Evolutionary conservation across 768 basidiomycete species (phyloP).

Genomic region (Cystofilobasidium capitatum): DNA sequence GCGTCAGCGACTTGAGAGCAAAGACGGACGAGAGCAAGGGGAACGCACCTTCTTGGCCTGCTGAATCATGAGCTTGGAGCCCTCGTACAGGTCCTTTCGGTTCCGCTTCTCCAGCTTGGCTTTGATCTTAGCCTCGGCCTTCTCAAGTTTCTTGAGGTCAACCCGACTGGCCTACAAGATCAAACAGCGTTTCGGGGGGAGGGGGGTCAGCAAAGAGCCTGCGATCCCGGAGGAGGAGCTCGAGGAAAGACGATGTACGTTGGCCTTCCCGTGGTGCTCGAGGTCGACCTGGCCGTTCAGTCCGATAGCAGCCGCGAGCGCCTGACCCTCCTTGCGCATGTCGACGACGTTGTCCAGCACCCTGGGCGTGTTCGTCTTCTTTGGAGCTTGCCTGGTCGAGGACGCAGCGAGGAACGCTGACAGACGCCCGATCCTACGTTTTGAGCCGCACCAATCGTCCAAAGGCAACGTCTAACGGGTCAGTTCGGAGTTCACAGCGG

Average conservation of each 20-base stretch:
- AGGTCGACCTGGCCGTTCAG: slow-evolving; percentile 58
- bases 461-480: background rate
- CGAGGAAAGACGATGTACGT: slow-evolving; percentile 45
- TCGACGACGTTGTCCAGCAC: slow-evolving; percentile 73
- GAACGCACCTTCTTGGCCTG: slow-evolving; percentile 69
- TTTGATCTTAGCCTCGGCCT: slow-evolving; percentile 91
- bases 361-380: slow-evolving; percentile 30
- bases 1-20: background rate
- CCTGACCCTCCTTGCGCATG: slow-evolving; percentile 66
- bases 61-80: slow-evolving; percentile 86
- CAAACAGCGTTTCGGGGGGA: no score
- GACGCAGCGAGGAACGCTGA: slow-evolving; percentile 37
- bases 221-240: slow-evolving; percentile 32
- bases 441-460: slow-evolving; percentile 36
- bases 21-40: background rate
- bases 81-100: slow-evolving; percentile 81
- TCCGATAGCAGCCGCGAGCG: slow-evolving; percentile 48
- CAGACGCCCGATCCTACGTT: slow-evolving; percentile 50
- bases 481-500: slow-evolving; percentile 36
- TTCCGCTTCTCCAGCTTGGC: slow-evolving; percentile 97
- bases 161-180: slow-evolving; percentile 66
- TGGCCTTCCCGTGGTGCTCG: slow-evolving; percentile 88
- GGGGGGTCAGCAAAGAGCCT: no score
- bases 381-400: slow-evolving; percentile 31
- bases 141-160: slow-evolving; percentile 90